A percentile compares a stretch with the other conserved stretches of the same genome.
These are phyloP conservation scores for Penicillium antarcticum DNA, from an alignment of 495 filamentous ascomycete genomes.

Conservation along the genomic window DNA sequence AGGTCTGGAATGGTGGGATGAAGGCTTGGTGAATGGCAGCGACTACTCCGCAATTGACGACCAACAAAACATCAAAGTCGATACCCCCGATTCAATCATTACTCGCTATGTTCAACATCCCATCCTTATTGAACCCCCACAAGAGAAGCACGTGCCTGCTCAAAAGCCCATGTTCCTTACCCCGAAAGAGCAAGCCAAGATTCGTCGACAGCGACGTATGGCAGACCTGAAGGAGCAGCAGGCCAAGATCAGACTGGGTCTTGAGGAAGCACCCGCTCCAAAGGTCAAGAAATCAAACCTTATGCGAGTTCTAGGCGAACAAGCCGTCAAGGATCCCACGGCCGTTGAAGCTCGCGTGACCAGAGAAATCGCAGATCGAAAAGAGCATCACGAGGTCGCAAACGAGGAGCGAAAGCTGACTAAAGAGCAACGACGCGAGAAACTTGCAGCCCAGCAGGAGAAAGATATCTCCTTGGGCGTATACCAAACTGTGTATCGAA, in stretches of 20 bases:
- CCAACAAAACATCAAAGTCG: constrained; percentile 66
- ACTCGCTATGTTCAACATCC: constrained; percentile 91
- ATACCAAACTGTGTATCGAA: constrained; percentile 78
- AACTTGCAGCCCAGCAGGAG: constrained; percentile 77
- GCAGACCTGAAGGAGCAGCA: constrained; percentile 92
- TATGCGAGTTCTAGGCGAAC: constrained; percentile 96
- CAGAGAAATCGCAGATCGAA: constrained; percentile 81
- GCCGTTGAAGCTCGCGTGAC: constrained; percentile 94
- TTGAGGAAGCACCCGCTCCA: constrained; percentile 83
- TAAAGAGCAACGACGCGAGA: constrained; percentile 85
- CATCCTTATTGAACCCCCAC: constrained; percentile 84
- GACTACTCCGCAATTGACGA: constrained; percentile 68
- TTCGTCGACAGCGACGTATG: constrained; percentile 86
- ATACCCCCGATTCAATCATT: constrained; percentile 76
- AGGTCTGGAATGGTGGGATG: constrained; percentile 97
- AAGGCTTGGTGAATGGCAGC: constrained; percentile 70
- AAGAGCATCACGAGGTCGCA: constrained; percentile 65
- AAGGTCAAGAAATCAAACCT: constrained; percentile 95
- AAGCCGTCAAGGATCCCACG: constrained; percentile 96
- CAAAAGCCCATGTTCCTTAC: constrained; percentile 94
- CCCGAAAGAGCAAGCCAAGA: constrained; percentile 83
- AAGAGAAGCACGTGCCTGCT: constrained; percentile 73
- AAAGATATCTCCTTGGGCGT: constrained; percentile 86
- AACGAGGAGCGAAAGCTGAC: constrained; percentile 91
- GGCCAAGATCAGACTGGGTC: constrained; percentile 87